Evolutionary conservation across 139 green algal genomes (phyloP).

Genomic region (Volvox africanus): DNA sequence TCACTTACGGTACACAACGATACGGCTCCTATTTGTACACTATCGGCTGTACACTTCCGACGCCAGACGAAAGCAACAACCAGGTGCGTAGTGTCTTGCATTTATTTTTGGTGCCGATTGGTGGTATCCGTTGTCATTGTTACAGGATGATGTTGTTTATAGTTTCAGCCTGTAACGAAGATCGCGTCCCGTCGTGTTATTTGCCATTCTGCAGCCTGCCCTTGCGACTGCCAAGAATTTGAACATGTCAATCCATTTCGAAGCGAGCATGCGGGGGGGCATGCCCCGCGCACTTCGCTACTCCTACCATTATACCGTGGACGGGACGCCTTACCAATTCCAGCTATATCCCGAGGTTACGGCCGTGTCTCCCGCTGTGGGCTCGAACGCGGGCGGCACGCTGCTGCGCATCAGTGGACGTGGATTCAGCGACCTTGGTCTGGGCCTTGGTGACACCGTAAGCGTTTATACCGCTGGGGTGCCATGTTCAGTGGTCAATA

Average conservation of each 20-base stretch:
- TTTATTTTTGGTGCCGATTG: background rate
- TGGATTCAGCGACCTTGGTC: slow-evolving; percentile 47
- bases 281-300: background rate
- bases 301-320: slow-evolving; percentile 28
- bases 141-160: background rate
- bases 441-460: slow-evolving; percentile 19
- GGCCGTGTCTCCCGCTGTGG: slow-evolving; percentile 32
- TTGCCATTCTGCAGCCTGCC: slow-evolving; percentile 14
- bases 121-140: background rate
- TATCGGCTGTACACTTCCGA: slow-evolving; percentile 2
- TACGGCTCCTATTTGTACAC: background rate
- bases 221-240: slow-evolving; percentile 43
- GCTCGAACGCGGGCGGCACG: slow-evolving; percentile 50
- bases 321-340: slow-evolving; percentile 57
- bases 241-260: slow-evolving; percentile 52
- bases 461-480: slow-evolving; percentile 18
- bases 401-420: slow-evolving; percentile 34
- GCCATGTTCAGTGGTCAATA: slow-evolving; percentile 50
- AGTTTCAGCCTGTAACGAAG: too few relatives aligned
- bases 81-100: slow-evolving; percentile 8
- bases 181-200: background rate
- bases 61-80: background rate
- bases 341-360: slow-evolving; percentile 55
- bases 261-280: slow-evolving; percentile 51
- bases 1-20: background rate